phyloP scores from a whole-genome alignment of 2,329 filamentous ascomycete genomes.

The Tolypocladium ophioglossoides region DNA sequence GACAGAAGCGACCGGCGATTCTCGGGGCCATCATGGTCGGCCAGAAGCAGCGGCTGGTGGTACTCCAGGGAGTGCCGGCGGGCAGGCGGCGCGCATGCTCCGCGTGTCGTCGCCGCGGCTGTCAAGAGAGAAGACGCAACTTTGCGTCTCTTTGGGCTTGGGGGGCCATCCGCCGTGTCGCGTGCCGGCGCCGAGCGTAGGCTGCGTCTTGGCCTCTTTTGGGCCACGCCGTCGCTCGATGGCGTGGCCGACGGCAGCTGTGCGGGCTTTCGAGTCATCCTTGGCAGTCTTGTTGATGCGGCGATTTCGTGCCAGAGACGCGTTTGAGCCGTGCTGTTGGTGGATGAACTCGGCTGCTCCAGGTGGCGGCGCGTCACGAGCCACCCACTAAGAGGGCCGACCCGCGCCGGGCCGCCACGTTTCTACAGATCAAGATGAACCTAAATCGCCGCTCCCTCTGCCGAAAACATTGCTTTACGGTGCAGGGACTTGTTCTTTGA shows the following conservation, averaged over 20 bases:
- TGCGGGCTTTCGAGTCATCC: not conserved
- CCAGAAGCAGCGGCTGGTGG: conserved; percentile 38
- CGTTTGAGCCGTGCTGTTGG: not conserved
- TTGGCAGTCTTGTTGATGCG: not conserved
- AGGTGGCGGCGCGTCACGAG: no score
- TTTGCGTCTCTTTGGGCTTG: conserved; percentile 5
- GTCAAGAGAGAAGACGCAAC: not conserved
- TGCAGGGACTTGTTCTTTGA: no score
- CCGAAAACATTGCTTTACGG: no score
- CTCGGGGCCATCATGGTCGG: conserved; percentile 18
- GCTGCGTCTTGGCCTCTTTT: not conserved
- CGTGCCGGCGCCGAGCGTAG: not conserved
- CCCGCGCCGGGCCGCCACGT: no score
- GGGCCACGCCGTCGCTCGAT: not conserved
- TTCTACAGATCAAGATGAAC: no score
- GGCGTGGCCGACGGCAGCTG: not conserved
- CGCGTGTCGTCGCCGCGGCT: not conserved
- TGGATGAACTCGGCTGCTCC: not conserved
- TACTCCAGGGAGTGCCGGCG: conserved; percentile 22
- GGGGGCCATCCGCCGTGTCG: not conserved
- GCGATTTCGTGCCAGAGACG: not conserved
- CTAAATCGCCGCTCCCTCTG: no score
- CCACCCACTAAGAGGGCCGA: no score
- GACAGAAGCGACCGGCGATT: conserved; percentile 29
- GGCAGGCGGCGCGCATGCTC: conserved; percentile 6